Conservation (phyloP, 148 eudicot genomes). For the Nepenthes mirabilis region DNA sequence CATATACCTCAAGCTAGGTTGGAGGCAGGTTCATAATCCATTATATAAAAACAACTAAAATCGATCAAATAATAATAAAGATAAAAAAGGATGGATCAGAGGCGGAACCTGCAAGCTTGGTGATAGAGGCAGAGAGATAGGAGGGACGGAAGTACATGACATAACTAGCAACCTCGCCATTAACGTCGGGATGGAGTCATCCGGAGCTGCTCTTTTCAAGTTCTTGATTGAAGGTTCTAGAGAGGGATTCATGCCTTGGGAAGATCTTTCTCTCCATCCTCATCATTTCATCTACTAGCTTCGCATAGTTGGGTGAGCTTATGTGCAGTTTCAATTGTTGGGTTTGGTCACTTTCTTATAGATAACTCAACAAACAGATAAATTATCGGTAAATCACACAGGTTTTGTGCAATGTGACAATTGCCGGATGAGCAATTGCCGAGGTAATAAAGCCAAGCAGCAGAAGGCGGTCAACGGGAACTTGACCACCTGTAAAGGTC, state of each 20-base stretch:
- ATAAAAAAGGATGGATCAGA: too few species aligned
- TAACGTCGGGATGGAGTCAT: slow-evolving; percentile 30
- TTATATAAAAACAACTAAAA: too few species aligned
- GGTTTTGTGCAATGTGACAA: too few species aligned
- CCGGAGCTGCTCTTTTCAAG: slow-evolving; percentile 56
- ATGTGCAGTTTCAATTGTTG: slow-evolving; percentile 20
- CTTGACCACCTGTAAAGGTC: too few species aligned
- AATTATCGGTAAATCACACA: too few species aligned
- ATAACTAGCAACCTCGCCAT: slow-evolving; percentile 69
- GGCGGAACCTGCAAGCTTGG: slow-evolving; percentile 72
- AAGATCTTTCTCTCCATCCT: slow-evolving; percentile 64
- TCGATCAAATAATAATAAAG: background rate
- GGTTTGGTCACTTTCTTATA: too few species aligned
- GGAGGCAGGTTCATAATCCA: too few species aligned
- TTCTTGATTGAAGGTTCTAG: slow-evolving; percentile 48
- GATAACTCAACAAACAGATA: too few species aligned
- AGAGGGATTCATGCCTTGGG: slow-evolving; percentile 90
- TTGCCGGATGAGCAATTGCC: too few species aligned
- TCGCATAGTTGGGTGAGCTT: slow-evolving; percentile 26
- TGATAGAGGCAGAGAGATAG: slow-evolving; percentile 58
- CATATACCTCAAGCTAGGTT: too few species aligned
- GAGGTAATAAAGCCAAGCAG: too few species aligned
- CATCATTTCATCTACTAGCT: slow-evolving; percentile 51
- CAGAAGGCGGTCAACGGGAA: too few species aligned
- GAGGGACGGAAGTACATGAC: slow-evolving; percentile 78